phyloP scores from a whole-genome alignment of 2,329 filamentous ascomycete genomes.

The Colletotrichum sp. region DNA sequence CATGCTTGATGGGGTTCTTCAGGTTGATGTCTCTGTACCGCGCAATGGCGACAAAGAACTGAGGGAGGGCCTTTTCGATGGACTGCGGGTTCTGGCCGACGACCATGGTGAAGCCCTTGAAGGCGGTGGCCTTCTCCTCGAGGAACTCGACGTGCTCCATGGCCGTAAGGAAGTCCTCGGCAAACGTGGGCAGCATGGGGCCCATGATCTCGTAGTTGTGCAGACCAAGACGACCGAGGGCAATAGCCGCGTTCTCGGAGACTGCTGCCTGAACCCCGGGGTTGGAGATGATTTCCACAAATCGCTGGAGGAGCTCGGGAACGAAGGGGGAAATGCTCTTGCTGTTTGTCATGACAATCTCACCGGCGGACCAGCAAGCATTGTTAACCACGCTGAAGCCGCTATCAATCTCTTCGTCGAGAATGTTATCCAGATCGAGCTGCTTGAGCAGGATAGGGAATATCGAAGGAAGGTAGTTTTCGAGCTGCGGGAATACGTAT shows the following conservation, averaged over 20 bases:
- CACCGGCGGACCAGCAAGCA: slow-evolving; percentile 94
- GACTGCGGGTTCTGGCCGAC: slow-evolving; percentile 87
- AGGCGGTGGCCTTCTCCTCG: slow-evolving; percentile 92
- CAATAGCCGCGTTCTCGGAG: slow-evolving; percentile 92
- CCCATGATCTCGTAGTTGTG: slow-evolving; percentile 78
- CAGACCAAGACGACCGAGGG: slow-evolving; percentile 84
- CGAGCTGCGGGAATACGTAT: slow-evolving; percentile 84
- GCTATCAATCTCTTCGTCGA: slow-evolving; percentile 81
- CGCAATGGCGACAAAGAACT: slow-evolving; percentile 86
- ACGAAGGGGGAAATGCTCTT: slow-evolving; percentile 79
- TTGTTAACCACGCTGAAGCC: slow-evolving; percentile 97
- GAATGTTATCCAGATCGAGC: slow-evolving; percentile 78
- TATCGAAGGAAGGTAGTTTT: slow-evolving; percentile 73
- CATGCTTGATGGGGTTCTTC: slow-evolving; percentile 64
- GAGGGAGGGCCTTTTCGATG: slow-evolving; percentile 83
- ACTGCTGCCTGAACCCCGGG: slow-evolving; percentile 85
- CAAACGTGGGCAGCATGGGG: slow-evolving; percentile 79
- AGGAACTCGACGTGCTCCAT: slow-evolving; percentile 87
- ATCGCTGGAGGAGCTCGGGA: slow-evolving; percentile 75
- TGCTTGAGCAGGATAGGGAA: slow-evolving; percentile 86
- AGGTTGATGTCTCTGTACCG: slow-evolving; percentile 71
- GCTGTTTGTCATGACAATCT: slow-evolving; percentile 83
- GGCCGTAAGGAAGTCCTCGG: slow-evolving; percentile 77
- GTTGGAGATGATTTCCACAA: slow-evolving; percentile 84
- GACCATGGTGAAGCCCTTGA: slow-evolving; percentile 86